Evolutionary conservation across 2,329 filamentous ascomycete species (phyloP), one percentile per base, ranked within the genome.

Genomic region (Trichoderma pleuroti): DNA sequence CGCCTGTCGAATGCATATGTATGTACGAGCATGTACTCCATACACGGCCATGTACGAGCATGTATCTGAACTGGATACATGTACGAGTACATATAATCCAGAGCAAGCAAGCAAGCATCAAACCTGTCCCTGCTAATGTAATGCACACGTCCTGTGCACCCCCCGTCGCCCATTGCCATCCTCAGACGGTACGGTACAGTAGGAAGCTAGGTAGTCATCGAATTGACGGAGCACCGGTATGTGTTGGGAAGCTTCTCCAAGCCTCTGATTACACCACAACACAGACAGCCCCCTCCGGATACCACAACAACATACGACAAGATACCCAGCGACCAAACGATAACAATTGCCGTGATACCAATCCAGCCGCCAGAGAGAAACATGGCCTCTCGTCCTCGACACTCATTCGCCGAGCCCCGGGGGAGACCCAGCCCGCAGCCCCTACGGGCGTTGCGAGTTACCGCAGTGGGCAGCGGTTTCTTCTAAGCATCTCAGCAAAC

Each of bases 391-490:
- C 46, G 21, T 52, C 49, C 49, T 54, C 49, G 32, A 57, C 52
- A 68, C 36, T 36, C 39, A 49, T 61, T 60, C 65, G 65, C 52
- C 32, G 9, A 52, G 18, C 9, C 18, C 18, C 62, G 26, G 36
- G 54, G 28, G 36, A n/a, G 36, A 32, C 26, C 52, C 64, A 59
- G 36, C 34, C 10, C 5, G 36, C 64, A 54, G 65, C 65, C 11
- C 2, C 65, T 36, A 34, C 65, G 65, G 65, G 56, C 56, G 56
- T 61, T 52, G 65, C 54, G 39, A 61, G 65, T 61, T 68, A n/a
- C 65, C 65, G 56, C 39, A 68, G 65, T 34, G 36, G 54, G 54
- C 54, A 68, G 32, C 54, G 21, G 12, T 59, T 59, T 59, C n/a
- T n/a, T 34, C 32, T 42, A 66, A 66, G 52, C 24, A 66, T 26